Evolutionary conservation across 352 stramenopile genomes (phyloP).

Genomic region (Thalassiosira ordinaria): DNA sequence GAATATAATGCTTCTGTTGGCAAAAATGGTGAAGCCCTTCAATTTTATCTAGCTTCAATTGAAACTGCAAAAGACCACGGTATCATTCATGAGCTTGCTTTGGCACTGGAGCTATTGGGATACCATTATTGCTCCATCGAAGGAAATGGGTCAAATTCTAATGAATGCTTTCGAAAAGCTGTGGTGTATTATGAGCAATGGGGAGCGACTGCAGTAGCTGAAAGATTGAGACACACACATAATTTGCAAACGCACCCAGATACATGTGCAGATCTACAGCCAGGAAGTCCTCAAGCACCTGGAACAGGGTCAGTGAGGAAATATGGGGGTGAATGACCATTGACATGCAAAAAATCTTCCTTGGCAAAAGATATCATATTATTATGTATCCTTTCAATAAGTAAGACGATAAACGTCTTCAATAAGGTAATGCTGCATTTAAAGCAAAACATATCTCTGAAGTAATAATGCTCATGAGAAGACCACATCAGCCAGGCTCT

Average conservation of each 20-base stretch:
- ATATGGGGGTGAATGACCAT: too few relatives aligned
- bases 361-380: too few relatives aligned
- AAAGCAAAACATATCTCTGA: too few relatives aligned
- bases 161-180: not conserved
- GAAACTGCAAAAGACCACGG: constrained; percentile 13
- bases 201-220: not conserved
- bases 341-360: too few relatives aligned
- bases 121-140: not conserved
- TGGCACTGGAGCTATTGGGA: constrained; percentile 10
- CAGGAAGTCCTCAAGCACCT: too few relatives aligned
- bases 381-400: too few relatives aligned
- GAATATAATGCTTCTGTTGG: constrained; percentile 19
- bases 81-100: constrained; percentile 11
- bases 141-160: not conserved
- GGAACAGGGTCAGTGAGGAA: too few relatives aligned
- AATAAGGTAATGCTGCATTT: too few relatives aligned
- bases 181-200: not conserved
- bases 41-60: constrained; percentile 15
- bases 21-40: not conserved
- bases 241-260: constrained; percentile 1
- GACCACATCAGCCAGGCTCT: too few relatives aligned
- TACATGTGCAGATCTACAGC: too few relatives aligned
- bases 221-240: constrained; percentile 9
- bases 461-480: too few relatives aligned
- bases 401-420: too few relatives aligned